Conservation (phyloP, 2,329 filamentous ascomycete genomes). For the Keithomyces neogunnii region DNA sequence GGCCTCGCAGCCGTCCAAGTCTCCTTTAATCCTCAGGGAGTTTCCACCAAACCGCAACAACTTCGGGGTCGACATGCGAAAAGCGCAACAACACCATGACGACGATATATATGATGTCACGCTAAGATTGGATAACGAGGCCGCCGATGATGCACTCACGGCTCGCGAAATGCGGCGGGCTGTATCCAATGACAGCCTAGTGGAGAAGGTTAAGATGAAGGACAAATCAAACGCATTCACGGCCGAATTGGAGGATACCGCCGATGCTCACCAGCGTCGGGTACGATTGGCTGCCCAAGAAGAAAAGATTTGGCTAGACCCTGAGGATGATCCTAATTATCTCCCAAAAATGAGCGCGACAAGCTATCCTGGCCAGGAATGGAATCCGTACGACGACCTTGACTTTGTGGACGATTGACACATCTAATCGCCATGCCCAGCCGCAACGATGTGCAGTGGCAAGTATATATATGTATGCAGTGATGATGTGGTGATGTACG, state of each 20-base stretch:
- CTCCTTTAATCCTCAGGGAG: background rate
- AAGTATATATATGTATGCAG: no score
- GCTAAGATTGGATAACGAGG: conserved; percentile 13
- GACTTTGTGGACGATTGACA: conserved; percentile 19
- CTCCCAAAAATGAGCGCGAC: conserved; percentile 55
- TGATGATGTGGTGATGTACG: no score
- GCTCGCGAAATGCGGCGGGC: background rate
- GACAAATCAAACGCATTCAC: conserved; percentile 7
- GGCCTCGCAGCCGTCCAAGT: conserved; percentile 2
- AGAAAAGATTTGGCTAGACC: conserved; percentile 42
- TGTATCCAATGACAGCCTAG: conserved; percentile 2
- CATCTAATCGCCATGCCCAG: background rate
- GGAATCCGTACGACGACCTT: conserved; percentile 45
- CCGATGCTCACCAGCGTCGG: conserved; percentile 36
- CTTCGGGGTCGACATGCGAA: background rate
- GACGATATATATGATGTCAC: conserved; percentile 26
- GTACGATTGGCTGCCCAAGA: conserved; percentile 36
- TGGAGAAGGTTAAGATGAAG: background rate
- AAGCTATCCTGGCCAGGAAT: conserved; percentile 63
- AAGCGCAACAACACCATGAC: conserved; percentile 3
- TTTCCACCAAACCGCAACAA: background rate
- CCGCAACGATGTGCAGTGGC: background rate
- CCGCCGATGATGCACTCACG: background rate
- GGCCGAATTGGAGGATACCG: conserved; percentile 31
- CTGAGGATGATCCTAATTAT: conserved; percentile 22